Evolutionary conservation across 1,284 basidiomycete genomes (phyloP).

Genomic region (Microbotryomycetes sp.): DNA sequence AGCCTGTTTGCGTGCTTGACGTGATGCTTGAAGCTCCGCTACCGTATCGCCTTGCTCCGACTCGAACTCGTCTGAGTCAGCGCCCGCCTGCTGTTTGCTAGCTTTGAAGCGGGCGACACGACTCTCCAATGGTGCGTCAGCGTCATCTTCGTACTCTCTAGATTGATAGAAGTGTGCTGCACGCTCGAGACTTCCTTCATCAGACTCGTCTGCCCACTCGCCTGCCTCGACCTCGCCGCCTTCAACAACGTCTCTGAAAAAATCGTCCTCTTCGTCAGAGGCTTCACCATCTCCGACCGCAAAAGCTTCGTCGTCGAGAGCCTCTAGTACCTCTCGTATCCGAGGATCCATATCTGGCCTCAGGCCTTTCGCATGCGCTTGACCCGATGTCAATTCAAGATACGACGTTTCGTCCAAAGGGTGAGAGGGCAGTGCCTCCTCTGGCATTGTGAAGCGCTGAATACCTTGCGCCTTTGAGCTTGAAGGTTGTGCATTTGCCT

Average conservation of each 20-base stretch:
- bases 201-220: slow-evolving; percentile 26
- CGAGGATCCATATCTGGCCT: slow-evolving; percentile 97
- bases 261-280: slow-evolving; percentile 40
- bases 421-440: slow-evolving; percentile 29
- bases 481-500: neutral
- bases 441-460: slow-evolving; percentile 16
- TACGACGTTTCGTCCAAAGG: slow-evolving; percentile 33
- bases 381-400: slow-evolving; percentile 21
- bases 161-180: slow-evolving; percentile 49
- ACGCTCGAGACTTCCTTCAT: neutral
- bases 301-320: slow-evolving; percentile 92
- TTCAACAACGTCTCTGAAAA: slow-evolving; percentile 49
- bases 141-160: slow-evolving; percentile 53
- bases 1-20: slow-evolving; percentile 61
- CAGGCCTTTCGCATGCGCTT: slow-evolving; percentile 67
- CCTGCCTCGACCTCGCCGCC: slow-evolving; percentile 33
- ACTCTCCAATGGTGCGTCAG: slow-evolving; percentile 30
- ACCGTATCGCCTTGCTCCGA: slow-evolving; percentile 74
- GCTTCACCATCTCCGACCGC: slow-evolving; percentile 45
- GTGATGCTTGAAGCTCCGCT: slow-evolving; percentile 51
- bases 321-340: slow-evolving; percentile 85
- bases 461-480: no score
- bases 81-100: slow-evolving; percentile 42
- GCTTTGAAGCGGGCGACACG: slow-evolving; percentile 2
- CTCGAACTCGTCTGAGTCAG: slow-evolving; percentile 42